These are phyloP conservation scores for Cercophora scortea DNA, from an alignment of 495 filamentous ascomycete genomes.

Conservation along the genomic window DNA sequence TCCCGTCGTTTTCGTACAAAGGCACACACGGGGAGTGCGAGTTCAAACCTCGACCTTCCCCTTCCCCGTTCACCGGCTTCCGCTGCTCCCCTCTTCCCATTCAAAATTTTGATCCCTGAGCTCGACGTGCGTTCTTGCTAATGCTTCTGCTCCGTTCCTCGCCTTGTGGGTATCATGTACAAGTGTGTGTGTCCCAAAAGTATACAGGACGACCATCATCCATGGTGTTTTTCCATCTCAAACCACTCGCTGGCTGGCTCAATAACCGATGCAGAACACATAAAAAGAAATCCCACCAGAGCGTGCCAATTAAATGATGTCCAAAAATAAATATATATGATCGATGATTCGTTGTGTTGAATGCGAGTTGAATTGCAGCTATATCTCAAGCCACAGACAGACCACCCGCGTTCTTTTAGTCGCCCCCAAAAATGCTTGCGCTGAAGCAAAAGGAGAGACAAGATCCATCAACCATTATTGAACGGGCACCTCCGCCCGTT, in stretches of 20 bases:
- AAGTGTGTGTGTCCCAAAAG: not conserved
- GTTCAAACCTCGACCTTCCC: too few species aligned
- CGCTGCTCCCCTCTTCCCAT: not conserved
- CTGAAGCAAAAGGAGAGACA: too few species aligned
- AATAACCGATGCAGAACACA: constrained; percentile 10
- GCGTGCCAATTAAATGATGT: not conserved
- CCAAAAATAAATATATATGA: not conserved
- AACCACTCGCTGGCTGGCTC: constrained; percentile 5
- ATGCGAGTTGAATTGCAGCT: not conserved
- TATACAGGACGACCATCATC: not conserved
- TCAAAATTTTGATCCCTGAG: not conserved
- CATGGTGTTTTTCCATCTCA: not conserved
- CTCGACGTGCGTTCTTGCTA: not conserved
- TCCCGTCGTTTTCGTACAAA: constrained; percentile 6
- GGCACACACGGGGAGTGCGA: too few species aligned
- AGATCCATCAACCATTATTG: too few species aligned
- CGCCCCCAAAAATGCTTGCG: not conserved
- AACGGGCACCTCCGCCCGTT: too few species aligned
- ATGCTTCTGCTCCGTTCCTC: constrained; percentile 1
- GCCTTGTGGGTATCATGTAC: constrained; percentile 6
- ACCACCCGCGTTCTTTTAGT: not conserved
- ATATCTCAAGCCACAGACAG: not conserved
- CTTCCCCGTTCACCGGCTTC: too few species aligned
- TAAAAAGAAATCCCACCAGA: not conserved
- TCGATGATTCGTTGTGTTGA: not conserved